These are phyloP conservation scores for Rutstroemia sp. DNA, from an alignment of 2,329 filamentous ascomycete species.

Conservation along the genomic window DNA sequence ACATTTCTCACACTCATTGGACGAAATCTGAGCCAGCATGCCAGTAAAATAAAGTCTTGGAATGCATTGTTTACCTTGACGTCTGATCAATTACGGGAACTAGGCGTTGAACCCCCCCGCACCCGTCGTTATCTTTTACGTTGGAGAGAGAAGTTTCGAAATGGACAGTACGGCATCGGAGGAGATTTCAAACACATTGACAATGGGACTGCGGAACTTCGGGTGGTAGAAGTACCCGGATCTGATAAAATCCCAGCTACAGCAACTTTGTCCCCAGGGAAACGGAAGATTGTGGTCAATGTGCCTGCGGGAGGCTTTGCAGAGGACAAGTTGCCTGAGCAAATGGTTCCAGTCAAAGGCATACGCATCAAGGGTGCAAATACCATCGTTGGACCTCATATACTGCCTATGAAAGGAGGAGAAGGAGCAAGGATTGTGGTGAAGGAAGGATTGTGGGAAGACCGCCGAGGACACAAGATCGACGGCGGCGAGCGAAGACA, in stretches of 20 bases:
- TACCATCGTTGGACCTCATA: constrained; percentile 68
- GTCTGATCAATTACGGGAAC: constrained; percentile 68
- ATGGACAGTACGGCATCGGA: constrained; percentile 70
- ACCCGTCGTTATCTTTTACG: constrained; percentile 75
- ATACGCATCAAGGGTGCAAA: constrained; percentile 62
- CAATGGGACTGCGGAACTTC: constrained; percentile 45
- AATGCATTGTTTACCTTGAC: constrained; percentile 79
- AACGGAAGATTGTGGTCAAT: constrained; percentile 50
- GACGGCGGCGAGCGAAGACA: constrained; percentile 91
- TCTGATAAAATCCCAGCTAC: constrained; percentile 34
- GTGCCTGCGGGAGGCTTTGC: constrained; percentile 38
- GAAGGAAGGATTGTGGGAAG: constrained; percentile 89
- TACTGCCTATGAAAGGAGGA: constrained; percentile 59
- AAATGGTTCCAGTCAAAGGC: constrained; percentile 49
- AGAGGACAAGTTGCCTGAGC: constrained; percentile 26
- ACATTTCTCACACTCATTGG: constrained; percentile 91
- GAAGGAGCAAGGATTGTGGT: constrained; percentile 59
- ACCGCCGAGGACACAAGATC: constrained; percentile 79
- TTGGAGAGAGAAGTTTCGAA: constrained; percentile 80
- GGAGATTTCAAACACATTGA: constrained; percentile 72
- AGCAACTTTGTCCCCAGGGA: constrained; percentile 45
- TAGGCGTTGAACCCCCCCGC: constrained; percentile 81
- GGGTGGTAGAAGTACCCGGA: constrained; percentile 35
- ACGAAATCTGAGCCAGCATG: constrained; percentile 73
- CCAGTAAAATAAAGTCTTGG: constrained; percentile 84